Conservation (phyloP, 768 basidiomycete species). For the Collybiopsis confluens region DNA sequence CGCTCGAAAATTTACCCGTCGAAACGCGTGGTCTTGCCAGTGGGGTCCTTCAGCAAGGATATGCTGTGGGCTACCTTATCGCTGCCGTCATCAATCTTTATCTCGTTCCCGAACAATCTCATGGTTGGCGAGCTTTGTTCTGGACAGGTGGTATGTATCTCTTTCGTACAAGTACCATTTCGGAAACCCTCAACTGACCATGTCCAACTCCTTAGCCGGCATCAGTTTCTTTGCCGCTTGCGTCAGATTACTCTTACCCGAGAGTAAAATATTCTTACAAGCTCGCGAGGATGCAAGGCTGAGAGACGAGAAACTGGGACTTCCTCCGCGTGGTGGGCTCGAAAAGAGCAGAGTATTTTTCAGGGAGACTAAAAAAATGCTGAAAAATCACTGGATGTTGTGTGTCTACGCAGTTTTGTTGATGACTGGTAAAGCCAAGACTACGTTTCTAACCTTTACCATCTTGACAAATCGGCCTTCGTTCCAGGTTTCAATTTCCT, state of each 20-base stretch:
- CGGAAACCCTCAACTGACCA: no score
- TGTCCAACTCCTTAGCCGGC: no score
- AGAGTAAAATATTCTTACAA: slow-evolving; percentile 69
- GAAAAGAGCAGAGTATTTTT: slow-evolving; percentile 71
- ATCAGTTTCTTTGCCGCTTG: slow-evolving; percentile 66
- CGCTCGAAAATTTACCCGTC: slow-evolving; percentile 86
- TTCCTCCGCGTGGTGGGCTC: slow-evolving; percentile 23
- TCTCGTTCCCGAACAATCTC: slow-evolving; percentile 41
- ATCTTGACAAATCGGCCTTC: not conserved
- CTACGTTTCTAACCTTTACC: not conserved
- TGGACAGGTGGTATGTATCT: no score
- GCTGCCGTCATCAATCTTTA: slow-evolving; percentile 80
- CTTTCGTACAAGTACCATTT: no score
- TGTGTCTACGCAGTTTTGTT: slow-evolving; percentile 83
- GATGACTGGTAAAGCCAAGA: slow-evolving; percentile 51
- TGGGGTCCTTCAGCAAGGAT: slow-evolving; percentile 86
- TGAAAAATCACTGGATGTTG: slow-evolving; percentile 75
- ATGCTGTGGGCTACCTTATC: slow-evolving; percentile 80
- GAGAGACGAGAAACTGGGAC: slow-evolving; percentile 50
- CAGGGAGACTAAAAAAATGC: slow-evolving; percentile 66
- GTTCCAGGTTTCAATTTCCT: slow-evolving; percentile 68
- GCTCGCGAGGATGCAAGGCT: slow-evolving; percentile 54
- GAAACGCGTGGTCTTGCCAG: slow-evolving; percentile 81
- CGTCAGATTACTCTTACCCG: slow-evolving; percentile 67
- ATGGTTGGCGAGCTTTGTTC: slow-evolving; percentile 75